phyloP scores from a whole-genome alignment of 192 early-diverging fungal genomes.

The Backusella liffmaniae region DNA sequence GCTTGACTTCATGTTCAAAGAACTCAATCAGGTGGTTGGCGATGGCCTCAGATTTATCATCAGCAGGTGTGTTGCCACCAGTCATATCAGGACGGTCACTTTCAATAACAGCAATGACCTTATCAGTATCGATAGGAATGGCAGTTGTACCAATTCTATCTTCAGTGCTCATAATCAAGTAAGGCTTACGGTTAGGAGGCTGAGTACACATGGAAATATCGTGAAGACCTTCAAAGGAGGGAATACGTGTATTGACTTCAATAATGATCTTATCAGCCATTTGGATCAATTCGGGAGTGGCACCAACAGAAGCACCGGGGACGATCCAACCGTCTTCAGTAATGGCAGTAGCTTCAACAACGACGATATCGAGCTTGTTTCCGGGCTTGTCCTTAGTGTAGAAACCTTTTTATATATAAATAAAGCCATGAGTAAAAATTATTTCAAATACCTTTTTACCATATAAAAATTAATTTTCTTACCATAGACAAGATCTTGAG shows the following conservation, averaged over 20 bases:
- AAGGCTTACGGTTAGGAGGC: conserved; percentile 42
- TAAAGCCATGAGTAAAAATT: background rate
- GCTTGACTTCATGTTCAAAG: conserved; percentile 39
- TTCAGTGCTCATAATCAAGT: conserved; percentile 39
- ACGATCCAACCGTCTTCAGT: conserved; percentile 44
- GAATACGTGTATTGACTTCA: conserved; percentile 44
- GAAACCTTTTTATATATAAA: conserved; percentile 18
- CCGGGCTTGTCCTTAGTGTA: conserved; percentile 37
- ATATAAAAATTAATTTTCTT: background rate
- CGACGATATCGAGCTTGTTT: conserved; percentile 38
- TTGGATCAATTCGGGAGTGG: conserved; percentile 41
- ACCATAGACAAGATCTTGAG: conserved; percentile 39
- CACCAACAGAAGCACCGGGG: conserved; percentile 43
- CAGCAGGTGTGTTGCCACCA: conserved; percentile 28
- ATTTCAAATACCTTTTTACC: background rate
- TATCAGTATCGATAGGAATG: conserved; percentile 40
- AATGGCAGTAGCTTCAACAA: conserved; percentile 44
- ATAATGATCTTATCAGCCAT: conserved; percentile 41
- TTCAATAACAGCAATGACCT: conserved; percentile 40
- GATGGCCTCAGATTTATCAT: conserved; percentile 30
- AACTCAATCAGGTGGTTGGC: conserved; percentile 42
- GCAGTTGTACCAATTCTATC: conserved; percentile 37
- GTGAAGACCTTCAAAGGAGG: conserved; percentile 44
- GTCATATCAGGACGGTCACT: conserved; percentile 34
- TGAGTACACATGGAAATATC: conserved; percentile 31